A percentile compares a stretch with the other conserved stretches of the same genome.
Conservation (phyloP, 2,329 filamentous ascomycete genomes). For the Nemania sp. region DNA sequence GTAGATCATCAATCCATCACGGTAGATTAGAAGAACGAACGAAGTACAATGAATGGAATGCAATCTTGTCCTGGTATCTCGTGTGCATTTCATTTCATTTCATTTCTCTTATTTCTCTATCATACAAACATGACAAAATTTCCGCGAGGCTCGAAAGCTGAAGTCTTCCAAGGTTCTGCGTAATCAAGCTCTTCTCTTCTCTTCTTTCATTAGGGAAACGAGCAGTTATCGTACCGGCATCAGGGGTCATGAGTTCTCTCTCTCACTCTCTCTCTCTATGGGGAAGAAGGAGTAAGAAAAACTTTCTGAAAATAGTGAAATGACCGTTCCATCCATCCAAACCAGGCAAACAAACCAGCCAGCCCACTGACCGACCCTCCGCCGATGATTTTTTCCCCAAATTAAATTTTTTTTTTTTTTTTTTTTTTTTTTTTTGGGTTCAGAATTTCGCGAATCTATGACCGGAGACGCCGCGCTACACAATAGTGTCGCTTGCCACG, state of each 20-base stretch:
- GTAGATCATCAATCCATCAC: no score
- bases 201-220: slow-evolving; percentile 20
- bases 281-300: slow-evolving; percentile 20
- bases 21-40: not conserved
- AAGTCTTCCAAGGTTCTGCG: slow-evolving; percentile 20
- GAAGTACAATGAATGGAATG: no score
- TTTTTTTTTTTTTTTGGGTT: no score
- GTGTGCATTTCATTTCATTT: no score
- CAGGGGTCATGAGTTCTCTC: slow-evolving; percentile 18
- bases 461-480: slow-evolving; percentile 18
- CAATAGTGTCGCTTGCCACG: not conserved
- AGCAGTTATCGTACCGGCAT: slow-evolving; percentile 22
- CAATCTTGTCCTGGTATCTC: no score
- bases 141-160: slow-evolving; percentile 19
- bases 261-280: no score
- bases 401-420: no score
- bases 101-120: slow-evolving; percentile 37
- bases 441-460: slow-evolving; percentile 20
- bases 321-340: slow-evolving; percentile 9
- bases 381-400: slow-evolving; percentile 16
- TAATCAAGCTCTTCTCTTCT: slow-evolving; percentile 8
- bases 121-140: slow-evolving; percentile 30
- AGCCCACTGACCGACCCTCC: slow-evolving; percentile 10
- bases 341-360: slow-evolving; percentile 24
- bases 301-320: no score